Evolutionary conservation across 352 stramenopile genomes (phyloP).

Genomic region (Globisporangium mamillatum): DNA sequence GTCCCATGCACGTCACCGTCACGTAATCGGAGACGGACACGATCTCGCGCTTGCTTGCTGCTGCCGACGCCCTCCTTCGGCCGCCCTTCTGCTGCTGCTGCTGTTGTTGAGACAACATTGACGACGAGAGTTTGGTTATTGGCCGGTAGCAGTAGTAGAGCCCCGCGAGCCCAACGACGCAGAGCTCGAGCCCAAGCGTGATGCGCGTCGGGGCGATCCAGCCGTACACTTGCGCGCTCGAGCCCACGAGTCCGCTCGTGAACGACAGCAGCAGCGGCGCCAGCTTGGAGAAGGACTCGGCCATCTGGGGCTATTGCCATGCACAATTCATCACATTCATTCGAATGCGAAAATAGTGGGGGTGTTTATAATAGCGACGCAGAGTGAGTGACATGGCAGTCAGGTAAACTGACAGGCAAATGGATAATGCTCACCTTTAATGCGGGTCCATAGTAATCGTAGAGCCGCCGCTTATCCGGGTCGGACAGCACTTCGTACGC

Average conservation of each 20-base stretch:
- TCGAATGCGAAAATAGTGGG: not conserved
- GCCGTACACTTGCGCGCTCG: conserved; percentile 33
- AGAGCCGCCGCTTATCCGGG: conserved; percentile 66
- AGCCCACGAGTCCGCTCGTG: conserved; percentile 46
- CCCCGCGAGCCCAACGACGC: conserved; percentile 50
- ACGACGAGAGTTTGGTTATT: not conserved
- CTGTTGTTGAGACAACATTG: conserved; percentile 6
- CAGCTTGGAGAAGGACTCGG: conserved; percentile 60
- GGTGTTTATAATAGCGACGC: not conserved
- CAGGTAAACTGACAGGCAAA: too few species aligned
- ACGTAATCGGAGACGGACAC: conserved; percentile 71
- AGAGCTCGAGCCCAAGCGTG: conserved; percentile 37
- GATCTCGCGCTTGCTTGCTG: conserved; percentile 37
- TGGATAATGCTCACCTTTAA: conserved; percentile 29
- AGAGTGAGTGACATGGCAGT: not conserved
- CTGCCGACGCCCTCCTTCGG: conserved; percentile 2
- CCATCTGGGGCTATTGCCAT: conserved; percentile 32
- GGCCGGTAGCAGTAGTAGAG: conserved; percentile 58
- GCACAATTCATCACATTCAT: not conserved
- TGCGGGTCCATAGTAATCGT: conserved; percentile 68
- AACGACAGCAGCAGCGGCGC: conserved; percentile 66
- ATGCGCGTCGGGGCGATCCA: conserved; percentile 29
- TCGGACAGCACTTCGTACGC: conserved; percentile 79
- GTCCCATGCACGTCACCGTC: conserved; percentile 55
- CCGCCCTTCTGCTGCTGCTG: conserved; percentile 13